These are phyloP conservation scores for Skeletonema potamos DNA, from an alignment of 108 stramenopile genomes.

Conservation along the genomic window DNA sequence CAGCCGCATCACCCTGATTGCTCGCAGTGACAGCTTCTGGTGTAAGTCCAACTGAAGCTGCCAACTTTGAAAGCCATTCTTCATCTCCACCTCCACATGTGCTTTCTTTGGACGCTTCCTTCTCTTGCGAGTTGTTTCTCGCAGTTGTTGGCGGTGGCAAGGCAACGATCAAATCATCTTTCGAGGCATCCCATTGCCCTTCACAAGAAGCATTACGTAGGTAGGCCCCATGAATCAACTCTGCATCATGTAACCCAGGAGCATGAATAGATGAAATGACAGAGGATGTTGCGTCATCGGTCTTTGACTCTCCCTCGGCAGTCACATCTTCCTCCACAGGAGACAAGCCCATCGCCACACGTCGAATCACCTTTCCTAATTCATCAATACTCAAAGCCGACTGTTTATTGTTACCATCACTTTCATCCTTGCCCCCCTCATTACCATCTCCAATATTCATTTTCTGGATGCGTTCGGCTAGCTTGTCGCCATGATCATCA, in stretches of 20 bases:
- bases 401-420: not conserved
- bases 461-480: not conserved
- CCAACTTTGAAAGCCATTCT: slow-evolving; percentile 75
- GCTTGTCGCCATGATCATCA: not conserved
- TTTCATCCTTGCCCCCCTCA: not conserved
- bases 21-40: slow-evolving; percentile 39
- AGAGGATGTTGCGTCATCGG: not conserved
- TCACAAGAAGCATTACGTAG: slow-evolving; percentile 81
- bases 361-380: slow-evolving; percentile 26
- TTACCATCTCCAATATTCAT: not conserved
- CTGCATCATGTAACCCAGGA: slow-evolving; percentile 70
- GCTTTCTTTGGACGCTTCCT: not conserved
- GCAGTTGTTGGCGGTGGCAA: slow-evolving; percentile 41
- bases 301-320: not conserved
- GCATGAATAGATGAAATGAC: slow-evolving; percentile 24
- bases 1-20: not conserved
- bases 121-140: not conserved
- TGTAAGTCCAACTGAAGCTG: slow-evolving; percentile 60
- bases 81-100: slow-evolving; percentile 53
- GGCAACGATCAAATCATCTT: slow-evolving; percentile 68
- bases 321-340: slow-evolving; percentile 8
- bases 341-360: slow-evolving; percentile 34
- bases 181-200: slow-evolving; percentile 83
- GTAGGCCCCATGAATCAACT: slow-evolving; percentile 70
- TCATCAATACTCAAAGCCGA: slow-evolving; percentile 39